A percentile compares a stretch with the other conserved stretches of the same genome.
Conservation (phyloP, 2,329 filamentous ascomycete genomes). For the Plectosphaerella sp. region DNA sequence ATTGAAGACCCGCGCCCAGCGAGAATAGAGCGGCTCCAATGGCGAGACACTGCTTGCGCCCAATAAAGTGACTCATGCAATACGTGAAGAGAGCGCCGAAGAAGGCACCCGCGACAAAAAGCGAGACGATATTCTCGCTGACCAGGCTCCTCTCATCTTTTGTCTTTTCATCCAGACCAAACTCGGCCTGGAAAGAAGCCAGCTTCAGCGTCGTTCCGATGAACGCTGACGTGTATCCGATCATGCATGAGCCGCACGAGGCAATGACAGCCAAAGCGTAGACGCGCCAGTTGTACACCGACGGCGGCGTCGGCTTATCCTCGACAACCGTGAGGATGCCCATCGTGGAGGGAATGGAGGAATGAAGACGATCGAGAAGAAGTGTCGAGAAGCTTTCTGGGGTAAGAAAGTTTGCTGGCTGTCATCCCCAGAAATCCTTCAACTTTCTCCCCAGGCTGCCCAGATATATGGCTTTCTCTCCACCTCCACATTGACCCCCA, state of each 20-base stretch:
- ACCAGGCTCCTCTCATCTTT: slow-evolving; percentile 40
- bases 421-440: not conserved
- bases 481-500: not conserved
- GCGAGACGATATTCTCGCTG: slow-evolving; percentile 61
- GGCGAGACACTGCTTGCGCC: slow-evolving; percentile 46
- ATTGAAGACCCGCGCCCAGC: slow-evolving; percentile 48
- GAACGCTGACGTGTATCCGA: slow-evolving; percentile 50
- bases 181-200: slow-evolving; percentile 56
- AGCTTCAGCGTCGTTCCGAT: slow-evolving; percentile 63
- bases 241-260: slow-evolving; percentile 34
- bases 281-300: slow-evolving; percentile 29
- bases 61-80: slow-evolving; percentile 52
- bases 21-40: slow-evolving; percentile 24
- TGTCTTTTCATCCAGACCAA: slow-evolving; percentile 44
- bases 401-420: not conserved
- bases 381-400: not conserved
- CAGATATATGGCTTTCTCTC: not conserved
- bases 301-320: slow-evolving; percentile 28
- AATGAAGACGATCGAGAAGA: not conserved
- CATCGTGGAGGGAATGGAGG: slow-evolving; percentile 8
- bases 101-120: slow-evolving; percentile 67
- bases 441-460: not conserved
- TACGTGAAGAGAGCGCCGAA: slow-evolving; percentile 62
- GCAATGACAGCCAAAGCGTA: slow-evolving; percentile 28
- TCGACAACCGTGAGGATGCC: slow-evolving; percentile 26